phyloP scores from a whole-genome alignment of 495 filamentous ascomycete genomes.

The Hyaloscypha finlandica region DNA sequence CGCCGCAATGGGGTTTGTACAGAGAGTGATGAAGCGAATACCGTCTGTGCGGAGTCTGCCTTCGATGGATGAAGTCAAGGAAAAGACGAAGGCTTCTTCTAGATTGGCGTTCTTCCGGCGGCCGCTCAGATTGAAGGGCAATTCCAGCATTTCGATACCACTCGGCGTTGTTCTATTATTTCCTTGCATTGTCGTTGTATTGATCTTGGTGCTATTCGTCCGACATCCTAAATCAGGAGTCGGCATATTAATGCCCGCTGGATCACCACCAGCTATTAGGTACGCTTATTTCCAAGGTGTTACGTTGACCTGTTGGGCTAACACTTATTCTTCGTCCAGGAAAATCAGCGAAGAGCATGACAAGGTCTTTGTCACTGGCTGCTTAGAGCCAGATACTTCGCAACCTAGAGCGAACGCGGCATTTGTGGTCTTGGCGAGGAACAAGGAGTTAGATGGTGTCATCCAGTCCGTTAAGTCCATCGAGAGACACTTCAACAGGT shows the following conservation, averaged over 20 bases:
- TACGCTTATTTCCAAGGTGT: slow-evolving; percentile 44
- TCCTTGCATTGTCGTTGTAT: slow-evolving; percentile 85
- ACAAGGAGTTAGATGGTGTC: slow-evolving; percentile 95
- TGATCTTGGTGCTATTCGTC: slow-evolving; percentile 89
- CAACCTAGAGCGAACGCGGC: slow-evolving; percentile 85
- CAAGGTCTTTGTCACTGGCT: slow-evolving; percentile 93
- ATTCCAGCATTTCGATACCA: slow-evolving; percentile 91
- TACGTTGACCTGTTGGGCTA: slow-evolving; percentile 10
- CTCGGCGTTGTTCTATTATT: slow-evolving; percentile 91
- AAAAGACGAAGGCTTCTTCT: slow-evolving; percentile 46
- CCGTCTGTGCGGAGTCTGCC: slow-evolving; percentile 40
- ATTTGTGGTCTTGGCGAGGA: slow-evolving; percentile 93
- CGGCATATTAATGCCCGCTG: slow-evolving; percentile 84
- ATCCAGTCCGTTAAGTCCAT: slow-evolving; percentile 97
- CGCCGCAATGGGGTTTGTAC: slow-evolving; percentile 55
- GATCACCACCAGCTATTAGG: slow-evolving; percentile 90
- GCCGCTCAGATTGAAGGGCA: slow-evolving; percentile 90
- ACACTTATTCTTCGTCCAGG: slow-evolving; percentile 49
- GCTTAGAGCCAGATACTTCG: slow-evolving; percentile 67
- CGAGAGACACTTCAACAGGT: slow-evolving; percentile 98
- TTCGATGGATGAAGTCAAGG: slow-evolving; percentile 41
- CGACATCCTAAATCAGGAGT: slow-evolving; percentile 83
- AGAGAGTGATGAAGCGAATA: slow-evolving; percentile 51
- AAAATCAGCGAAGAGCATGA: slow-evolving; percentile 98
- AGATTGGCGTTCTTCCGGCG: slow-evolving; percentile 82